Evolutionary conservation across 2,329 filamentous ascomycete genomes (phyloP).

Genomic region (Aciculosporium take): DNA sequence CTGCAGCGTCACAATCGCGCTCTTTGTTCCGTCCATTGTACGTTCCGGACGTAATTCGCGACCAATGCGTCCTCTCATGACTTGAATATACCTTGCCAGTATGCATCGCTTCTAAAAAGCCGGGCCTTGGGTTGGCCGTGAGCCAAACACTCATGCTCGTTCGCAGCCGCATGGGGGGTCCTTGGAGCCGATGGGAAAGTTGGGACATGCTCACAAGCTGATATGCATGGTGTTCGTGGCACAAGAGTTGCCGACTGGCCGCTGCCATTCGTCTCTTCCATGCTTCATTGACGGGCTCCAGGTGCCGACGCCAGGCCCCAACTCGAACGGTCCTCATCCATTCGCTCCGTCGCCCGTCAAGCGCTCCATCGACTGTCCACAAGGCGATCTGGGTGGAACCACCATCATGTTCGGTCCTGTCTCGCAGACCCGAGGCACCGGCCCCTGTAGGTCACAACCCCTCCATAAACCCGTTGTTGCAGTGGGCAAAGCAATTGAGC

Average conservation of each 20-base stretch:
- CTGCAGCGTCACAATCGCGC: conserved; percentile 2
- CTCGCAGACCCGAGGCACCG: conserved; percentile 6
- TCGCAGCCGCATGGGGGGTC: no score
- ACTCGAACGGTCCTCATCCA: conserved; percentile 1
- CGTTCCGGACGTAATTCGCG: background rate
- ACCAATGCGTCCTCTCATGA: background rate
- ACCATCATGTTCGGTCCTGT: conserved; percentile 8
- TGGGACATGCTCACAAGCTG: no score
- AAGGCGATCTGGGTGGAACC: conserved; percentile 13
- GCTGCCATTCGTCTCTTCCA: background rate
- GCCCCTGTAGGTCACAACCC: conserved; percentile 7
- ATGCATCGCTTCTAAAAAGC: no score
- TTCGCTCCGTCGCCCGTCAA: conserved; percentile 5
- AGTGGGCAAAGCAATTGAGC: conserved; percentile 7
- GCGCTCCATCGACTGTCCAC: conserved; percentile 8
- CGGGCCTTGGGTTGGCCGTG: no score
- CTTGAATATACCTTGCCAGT: no score
- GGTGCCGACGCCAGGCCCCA: background rate
- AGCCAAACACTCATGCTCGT: no score
- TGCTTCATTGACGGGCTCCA: background rate
- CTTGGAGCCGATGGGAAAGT: no score
- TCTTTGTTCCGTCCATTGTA: conserved; percentile 5
- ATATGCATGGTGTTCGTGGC: background rate
- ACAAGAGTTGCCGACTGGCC: background rate
- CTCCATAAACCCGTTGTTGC: conserved; percentile 7